Conservation (phyloP, 768 basidiomycete species). For the Mycena belliarum region DNA sequence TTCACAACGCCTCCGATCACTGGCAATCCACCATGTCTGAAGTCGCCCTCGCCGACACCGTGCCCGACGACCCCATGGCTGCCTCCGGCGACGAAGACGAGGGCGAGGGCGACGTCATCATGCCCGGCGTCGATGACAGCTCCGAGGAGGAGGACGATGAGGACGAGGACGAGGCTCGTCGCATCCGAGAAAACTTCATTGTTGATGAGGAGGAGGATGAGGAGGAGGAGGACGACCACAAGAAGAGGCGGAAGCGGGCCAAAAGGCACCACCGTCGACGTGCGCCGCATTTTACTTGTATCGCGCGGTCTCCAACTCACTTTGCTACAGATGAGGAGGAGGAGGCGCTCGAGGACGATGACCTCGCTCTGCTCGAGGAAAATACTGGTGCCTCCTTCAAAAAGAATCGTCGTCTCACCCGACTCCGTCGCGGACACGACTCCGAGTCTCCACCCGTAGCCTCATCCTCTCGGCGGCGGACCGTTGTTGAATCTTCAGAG, state of each 20-base stretch:
- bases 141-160: constrained; percentile 84
- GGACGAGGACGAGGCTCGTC: constrained; percentile 82
- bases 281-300: constrained; percentile 28
- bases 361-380: constrained; percentile 84
- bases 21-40: constrained; percentile 54
- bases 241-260: constrained; percentile 65
- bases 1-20: neutral
- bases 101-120: constrained; percentile 55
- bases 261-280: constrained; percentile 59
- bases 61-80: constrained; percentile 60
- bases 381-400: constrained; percentile 85
- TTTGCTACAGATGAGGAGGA: constrained; percentile 47
- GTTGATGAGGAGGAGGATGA: constrained; percentile 89
- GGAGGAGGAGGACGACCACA: constrained; percentile 56
- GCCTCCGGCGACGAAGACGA: constrained; percentile 55
- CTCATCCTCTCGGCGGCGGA: constrained; percentile 60
- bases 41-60: constrained; percentile 32
- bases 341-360: constrained; percentile 88
- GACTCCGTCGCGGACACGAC: constrained; percentile 68
- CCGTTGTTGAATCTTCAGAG: constrained; percentile 71
- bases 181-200: constrained; percentile 87
- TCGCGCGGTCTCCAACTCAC: neutral
- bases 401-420: constrained; percentile 61
- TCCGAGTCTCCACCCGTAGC: constrained; percentile 68
- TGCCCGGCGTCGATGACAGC: constrained; percentile 67